Evolutionary conservation across 495 filamentous ascomycete genomes (phyloP).

Genomic region (Amorphotheca resinae): DNA sequence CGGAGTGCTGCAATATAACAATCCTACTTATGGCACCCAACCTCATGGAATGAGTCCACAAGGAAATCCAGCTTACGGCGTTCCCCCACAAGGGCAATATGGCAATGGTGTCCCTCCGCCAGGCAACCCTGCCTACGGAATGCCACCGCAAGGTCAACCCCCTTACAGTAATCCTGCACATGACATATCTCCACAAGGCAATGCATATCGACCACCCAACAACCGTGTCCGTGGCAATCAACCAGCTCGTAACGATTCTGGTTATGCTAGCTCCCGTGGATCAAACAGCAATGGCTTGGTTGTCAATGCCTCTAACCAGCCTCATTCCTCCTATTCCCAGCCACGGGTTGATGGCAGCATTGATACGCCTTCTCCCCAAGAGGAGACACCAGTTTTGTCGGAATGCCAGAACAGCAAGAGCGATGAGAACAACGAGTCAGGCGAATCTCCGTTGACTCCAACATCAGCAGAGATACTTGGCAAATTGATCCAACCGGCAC

Average conservation of each 20-base stretch:
- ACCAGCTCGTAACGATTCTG: constrained; percentile 19
- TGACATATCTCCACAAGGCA: neutral
- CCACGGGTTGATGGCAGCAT: neutral
- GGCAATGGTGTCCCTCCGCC: neutral
- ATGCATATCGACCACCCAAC: constrained; percentile 1
- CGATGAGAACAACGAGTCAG: neutral
- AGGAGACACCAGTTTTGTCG: too few species aligned
- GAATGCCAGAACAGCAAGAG: neutral
- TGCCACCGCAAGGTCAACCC: neutral
- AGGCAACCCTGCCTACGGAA: neutral
- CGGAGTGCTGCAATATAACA: neutral
- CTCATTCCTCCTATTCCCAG: neutral
- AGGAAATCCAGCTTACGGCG: neutral
- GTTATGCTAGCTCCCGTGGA: constrained; percentile 15
- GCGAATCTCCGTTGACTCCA: constrained; percentile 7
- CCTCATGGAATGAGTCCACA: neutral
- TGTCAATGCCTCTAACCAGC: constrained; percentile 1
- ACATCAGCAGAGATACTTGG: constrained; percentile 19
- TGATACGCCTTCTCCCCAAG: neutral
- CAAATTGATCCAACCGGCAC: constrained; percentile 15
- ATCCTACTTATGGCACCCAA: constrained; percentile 3
- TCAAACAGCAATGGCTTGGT: constrained; percentile 15
- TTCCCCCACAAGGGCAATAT: constrained; percentile 4
- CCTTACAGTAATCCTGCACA: neutral
- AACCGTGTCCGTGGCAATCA: neutral